These are phyloP conservation scores for Arabidopsis thaliana DNA, from an alignment of 345 rosid genomes.

Conservation along the genomic window DNA sequence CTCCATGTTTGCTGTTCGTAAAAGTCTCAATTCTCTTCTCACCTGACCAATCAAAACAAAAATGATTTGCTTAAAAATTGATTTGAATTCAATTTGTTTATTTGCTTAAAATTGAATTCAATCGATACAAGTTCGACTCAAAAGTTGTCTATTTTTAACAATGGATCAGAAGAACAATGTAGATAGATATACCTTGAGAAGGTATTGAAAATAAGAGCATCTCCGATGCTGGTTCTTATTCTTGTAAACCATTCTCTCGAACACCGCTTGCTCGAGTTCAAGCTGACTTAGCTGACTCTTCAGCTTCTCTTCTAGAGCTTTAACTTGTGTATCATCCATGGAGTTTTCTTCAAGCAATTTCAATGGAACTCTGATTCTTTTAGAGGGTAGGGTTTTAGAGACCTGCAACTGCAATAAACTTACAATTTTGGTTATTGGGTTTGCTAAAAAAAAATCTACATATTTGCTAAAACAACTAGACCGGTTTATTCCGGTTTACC, in stretches of 20 bases:
- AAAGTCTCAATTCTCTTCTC: constrained; percentile 83
- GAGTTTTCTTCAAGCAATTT: not conserved
- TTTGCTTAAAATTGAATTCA: not conserved
- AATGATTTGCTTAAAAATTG: not conserved
- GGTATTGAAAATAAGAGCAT: constrained; percentile 84
- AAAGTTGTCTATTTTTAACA: not conserved
- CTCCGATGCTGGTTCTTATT: constrained; percentile 95
- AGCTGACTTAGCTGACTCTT: constrained; percentile 60
- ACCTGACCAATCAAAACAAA: constrained; percentile 54
- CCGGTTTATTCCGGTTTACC: too few relatives aligned
- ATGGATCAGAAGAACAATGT: not conserved
- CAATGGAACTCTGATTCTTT: not conserved
- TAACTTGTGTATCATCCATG: constrained; percentile 39
- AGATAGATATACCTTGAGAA: constrained; percentile 64
- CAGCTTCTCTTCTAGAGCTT: constrained; percentile 60
- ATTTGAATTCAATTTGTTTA: not conserved
- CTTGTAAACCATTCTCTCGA: constrained; percentile 84
- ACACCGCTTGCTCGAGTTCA: constrained; percentile 60
- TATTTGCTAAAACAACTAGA: too few relatives aligned
- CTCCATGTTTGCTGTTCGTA: constrained; percentile 67
- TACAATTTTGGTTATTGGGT: too few relatives aligned
- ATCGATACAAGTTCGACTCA: not conserved
- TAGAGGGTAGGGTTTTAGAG: too few relatives aligned
- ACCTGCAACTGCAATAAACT: too few relatives aligned
- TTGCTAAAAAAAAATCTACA: too few relatives aligned